Conservation (phyloP, 208 protist species). For the Wallacemonas sp. region DNA sequence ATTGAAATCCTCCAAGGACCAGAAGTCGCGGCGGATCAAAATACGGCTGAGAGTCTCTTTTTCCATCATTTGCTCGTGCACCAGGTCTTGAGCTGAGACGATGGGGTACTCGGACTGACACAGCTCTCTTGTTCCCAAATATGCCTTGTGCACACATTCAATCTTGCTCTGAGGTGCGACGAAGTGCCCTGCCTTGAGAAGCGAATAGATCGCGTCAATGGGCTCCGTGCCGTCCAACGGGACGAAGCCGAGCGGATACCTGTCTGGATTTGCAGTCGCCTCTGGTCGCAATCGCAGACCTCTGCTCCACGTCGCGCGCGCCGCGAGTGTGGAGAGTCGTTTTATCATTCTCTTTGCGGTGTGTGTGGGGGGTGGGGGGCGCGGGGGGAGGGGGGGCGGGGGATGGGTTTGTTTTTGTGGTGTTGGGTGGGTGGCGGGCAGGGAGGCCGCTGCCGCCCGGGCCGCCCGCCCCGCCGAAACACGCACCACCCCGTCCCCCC, state of each 20-base stretch:
- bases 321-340: slow-evolving; percentile 25
- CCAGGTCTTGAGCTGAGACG: slow-evolving; percentile 49
- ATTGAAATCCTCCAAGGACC: slow-evolving; percentile 86
- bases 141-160: slow-evolving; percentile 70
- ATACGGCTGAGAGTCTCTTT: slow-evolving; percentile 67
- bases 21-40: slow-evolving; percentile 87
- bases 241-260: slow-evolving; percentile 80
- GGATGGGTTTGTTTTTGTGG: not conserved
- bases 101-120: slow-evolving; percentile 70
- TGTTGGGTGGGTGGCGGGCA: not conserved
- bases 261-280: slow-evolving; percentile 25
- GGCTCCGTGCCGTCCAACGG: slow-evolving; percentile 78
- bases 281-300: slow-evolving; percentile 35
- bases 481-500: too few relatives aligned
- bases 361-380: slow-evolving; percentile 8
- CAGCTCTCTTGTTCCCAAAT: slow-evolving; percentile 50
- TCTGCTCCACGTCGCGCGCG: slow-evolving; percentile 20
- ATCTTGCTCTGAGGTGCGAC: slow-evolving; percentile 75
- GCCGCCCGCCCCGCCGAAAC: too few relatives aligned
- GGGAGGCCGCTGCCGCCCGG: not conserved
- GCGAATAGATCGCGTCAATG: slow-evolving; percentile 72
- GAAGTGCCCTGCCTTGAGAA: slow-evolving; percentile 79
- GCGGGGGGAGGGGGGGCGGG: slow-evolving; percentile 10
- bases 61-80: slow-evolving; percentile 34
- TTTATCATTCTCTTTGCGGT: slow-evolving; percentile 18